Conservation (phyloP, 2,329 filamentous ascomycete species). For the Phyllosticta capitalensis region DNA sequence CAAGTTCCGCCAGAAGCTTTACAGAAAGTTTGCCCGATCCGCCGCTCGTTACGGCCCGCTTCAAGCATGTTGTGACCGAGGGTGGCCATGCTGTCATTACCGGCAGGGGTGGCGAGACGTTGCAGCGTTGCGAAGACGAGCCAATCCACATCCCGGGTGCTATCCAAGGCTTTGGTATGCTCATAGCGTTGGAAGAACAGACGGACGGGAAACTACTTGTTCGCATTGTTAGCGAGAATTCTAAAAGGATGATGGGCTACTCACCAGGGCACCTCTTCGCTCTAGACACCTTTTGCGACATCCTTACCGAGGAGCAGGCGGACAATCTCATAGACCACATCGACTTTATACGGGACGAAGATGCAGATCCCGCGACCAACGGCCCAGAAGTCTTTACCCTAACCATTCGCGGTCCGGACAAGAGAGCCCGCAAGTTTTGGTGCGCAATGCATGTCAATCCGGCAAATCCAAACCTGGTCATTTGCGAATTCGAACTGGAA, state of each 20-base stretch:
- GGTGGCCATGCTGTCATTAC: conserved; percentile 77
- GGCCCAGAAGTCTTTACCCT: conserved; percentile 82
- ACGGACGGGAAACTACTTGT: conserved; percentile 56
- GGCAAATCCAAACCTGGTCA: conserved; percentile 57
- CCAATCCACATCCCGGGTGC: conserved; percentile 82
- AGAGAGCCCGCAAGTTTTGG: conserved; percentile 62
- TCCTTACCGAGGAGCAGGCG: conserved; percentile 72
- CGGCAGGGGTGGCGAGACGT: conserved; percentile 58
- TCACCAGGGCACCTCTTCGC: conserved; percentile 66
- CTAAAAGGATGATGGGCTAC: conserved; percentile 63
- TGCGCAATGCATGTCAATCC: conserved; percentile 74
- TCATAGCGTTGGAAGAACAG: conserved; percentile 66
- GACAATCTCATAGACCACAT: conserved; percentile 79
- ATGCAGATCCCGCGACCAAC: conserved; percentile 62
- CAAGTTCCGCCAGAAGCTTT: conserved; percentile 25
- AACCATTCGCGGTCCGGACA: conserved; percentile 52
- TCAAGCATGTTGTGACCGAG: conserved; percentile 66
- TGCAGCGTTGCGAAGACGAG: conserved; percentile 82
- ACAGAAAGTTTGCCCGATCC: conserved; percentile 31
- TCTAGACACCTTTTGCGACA: conserved; percentile 68
- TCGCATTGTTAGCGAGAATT: conserved; percentile 74
- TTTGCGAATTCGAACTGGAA: conserved; percentile 84
- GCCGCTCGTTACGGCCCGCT: conserved; percentile 57
- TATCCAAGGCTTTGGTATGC: conserved; percentile 67
- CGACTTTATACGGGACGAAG: conserved; percentile 78